A percentile compares a stretch with the other conserved stretches of the same genome.
Evolutionary conservation across 2,329 filamentous ascomycete genomes (phyloP).

Genomic region (Amauroascus niger): DNA sequence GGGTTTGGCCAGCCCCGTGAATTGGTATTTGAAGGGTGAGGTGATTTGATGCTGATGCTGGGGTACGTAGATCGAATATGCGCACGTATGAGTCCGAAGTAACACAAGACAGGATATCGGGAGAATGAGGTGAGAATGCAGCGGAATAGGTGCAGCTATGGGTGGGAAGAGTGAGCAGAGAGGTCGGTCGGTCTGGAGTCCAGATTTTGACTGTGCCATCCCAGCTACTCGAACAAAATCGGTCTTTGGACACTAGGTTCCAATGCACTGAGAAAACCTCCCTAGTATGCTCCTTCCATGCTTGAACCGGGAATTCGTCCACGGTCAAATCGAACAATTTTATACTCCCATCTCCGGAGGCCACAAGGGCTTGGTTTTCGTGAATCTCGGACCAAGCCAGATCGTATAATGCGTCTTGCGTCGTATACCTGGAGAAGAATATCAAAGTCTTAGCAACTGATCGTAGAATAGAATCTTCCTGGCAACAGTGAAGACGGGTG

Average conservation of each 20-base stretch:
- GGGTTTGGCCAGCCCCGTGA: conserved; percentile 54
- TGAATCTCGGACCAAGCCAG: conserved; percentile 91
- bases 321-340: conserved; percentile 85
- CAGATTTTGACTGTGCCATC: conserved; percentile 94
- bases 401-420: conserved; percentile 94
- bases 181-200: conserved; percentile 66
- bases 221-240: conserved; percentile 86
- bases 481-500: not conserved
- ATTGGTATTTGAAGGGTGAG: conserved; percentile 74
- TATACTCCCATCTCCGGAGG: conserved; percentile 85
- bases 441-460: not conserved
- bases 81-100: conserved; percentile 82
- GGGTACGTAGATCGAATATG: conserved; percentile 83
- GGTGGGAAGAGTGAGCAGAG: conserved; percentile 75
- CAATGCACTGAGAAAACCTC: conserved; percentile 89
- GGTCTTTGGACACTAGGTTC: conserved; percentile 85
- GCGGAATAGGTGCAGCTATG: conserved; percentile 91
- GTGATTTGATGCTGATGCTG: conserved; percentile 77
- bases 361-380: conserved; percentile 84
- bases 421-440: conserved; percentile 62
- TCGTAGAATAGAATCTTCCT: not conserved
- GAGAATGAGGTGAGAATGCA: conserved; percentile 81
- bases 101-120: conserved; percentile 75
- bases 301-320: conserved; percentile 75
- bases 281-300: conserved; percentile 85